phyloP scores from a whole-genome alignment of 148 eudicot species.

The Chenopodium quinoa region DNA sequence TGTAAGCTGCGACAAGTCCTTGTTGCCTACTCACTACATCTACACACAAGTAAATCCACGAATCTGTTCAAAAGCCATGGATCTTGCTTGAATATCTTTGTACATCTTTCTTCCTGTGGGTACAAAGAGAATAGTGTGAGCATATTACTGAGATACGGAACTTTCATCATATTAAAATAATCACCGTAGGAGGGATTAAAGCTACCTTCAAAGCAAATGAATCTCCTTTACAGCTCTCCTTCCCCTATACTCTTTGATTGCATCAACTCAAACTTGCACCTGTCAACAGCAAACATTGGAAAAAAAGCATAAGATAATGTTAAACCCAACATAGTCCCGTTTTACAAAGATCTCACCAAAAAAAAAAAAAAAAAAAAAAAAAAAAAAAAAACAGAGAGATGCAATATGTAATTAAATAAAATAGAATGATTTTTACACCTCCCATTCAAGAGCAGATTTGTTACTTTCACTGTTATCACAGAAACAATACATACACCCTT shows the following conservation, averaged over 20 bases:
- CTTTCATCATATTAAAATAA: background rate
- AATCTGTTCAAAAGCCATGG: background rate
- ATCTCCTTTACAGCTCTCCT: background rate
- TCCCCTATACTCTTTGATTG: background rate
- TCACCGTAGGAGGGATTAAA: background rate
- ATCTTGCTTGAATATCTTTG: background rate
- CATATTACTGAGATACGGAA: background rate
- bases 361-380: too few species aligned
- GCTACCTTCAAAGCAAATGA: constrained; percentile 12
- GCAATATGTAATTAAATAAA: background rate
- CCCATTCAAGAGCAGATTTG: background rate
- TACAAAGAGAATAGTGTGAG: background rate
- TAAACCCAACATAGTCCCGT: background rate
- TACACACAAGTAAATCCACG: background rate
- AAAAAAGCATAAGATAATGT: background rate
- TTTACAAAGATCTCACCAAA: too few species aligned
- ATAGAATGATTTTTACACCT: background rate
- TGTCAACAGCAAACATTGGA: background rate
- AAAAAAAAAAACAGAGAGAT: too few species aligned
- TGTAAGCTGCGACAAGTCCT: background rate
- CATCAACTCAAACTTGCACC: background rate
- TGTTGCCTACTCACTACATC: background rate
- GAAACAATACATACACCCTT: background rate
- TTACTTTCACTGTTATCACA: background rate
- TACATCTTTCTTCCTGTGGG: background rate